Base-by-base conservation (phyloP, 2,329 filamentous ascomycete species). In the Xylariaceae sp. region DNA sequence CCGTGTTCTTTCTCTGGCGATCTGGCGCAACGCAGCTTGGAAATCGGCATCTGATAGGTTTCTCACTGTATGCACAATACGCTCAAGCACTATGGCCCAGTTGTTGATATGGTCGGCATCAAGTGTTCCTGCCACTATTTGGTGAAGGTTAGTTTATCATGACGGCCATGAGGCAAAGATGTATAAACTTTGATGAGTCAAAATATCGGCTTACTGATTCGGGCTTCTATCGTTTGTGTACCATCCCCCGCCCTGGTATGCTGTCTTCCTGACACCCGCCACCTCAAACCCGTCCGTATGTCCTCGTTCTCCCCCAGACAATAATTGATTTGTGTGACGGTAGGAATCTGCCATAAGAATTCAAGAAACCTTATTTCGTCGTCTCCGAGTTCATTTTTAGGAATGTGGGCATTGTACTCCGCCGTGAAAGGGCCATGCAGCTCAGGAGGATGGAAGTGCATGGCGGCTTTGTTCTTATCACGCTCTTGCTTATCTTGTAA, bases 41-140 rank as follows among this genome's bases (percentile, higher is more conserved):
- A 52, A 54, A 7, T 38, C 35, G 0, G 12, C 16, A 2, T 19
- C 5, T 8, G 29, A 16, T 10, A 22, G 21, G 16, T 45, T 22
- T 19, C 49, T 51, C 11, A 47, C 49, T 3, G 17, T 45, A 32
- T 37, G 19, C 7, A 41, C 16, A n/a, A 51, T 29, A 16, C 25
- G 40, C n/a, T 48, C 21, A 10, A 59, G 40, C 20, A 59, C 33
- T 3, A 7, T 2, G 10, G 54, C 46, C 56, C 56, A 59, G 38
- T 59, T 47, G 27, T 50, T 48, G 35, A 57, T 54, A 23, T 57
- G 47, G 19, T 54, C 48, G 7, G 49, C 55, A 38, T 59, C 55
- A 12, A 57, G 33, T 17, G 56, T 57, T 5, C 56, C 56, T 3
- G 57, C 55, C 55, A 59, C 45, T 10, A 51, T 46, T n/a, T n/a